Evolutionary conservation across 2,329 filamentous ascomycete species (phyloP), one percentile per base, ranked within the genome.

Genomic region (Calcarisporium arbuscula): DNA sequence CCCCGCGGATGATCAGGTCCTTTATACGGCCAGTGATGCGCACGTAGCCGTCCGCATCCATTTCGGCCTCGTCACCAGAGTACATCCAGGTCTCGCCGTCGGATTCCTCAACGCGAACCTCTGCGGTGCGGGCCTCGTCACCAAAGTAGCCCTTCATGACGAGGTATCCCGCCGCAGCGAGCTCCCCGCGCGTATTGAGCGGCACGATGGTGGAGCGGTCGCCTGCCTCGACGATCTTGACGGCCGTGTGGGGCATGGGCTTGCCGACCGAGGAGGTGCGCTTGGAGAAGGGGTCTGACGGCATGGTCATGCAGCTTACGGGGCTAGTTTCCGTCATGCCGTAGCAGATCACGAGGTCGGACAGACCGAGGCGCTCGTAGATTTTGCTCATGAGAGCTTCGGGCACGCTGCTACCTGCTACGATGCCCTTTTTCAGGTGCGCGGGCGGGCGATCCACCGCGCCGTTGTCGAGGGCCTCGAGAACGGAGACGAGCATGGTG

Each of bases 281-380:
- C 58, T 83, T 84, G 23, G 72, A 72, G 4, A 86, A 65, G 0
- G 85, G 79, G 52, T 95, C 88, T 14, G 74, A 61, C 0, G 85
- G 89, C 0, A 77, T 68, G 0, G 89, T 95, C 88, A 95, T 95
- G 44, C 75, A 77, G 67, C 75, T 69, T 50, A 86, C 83, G 26
- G 83, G 83, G 31, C 70, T 74, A 2, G 89, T 95, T 61, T 95
- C 89, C 2, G 89, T 95, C 88, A 94, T 94, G 41, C 89, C 89
- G 58, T 95, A 96, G 67, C 89, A 95, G 44, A 95, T 95, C 0
- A 89, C 90, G 16, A 96, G 63, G 36, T 94, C 84, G 0, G 72
- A 75, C 14, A 96, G 65, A 31, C 92, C 92, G 8, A 96, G 67
- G 2, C 66, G 70, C 17, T 70, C 70, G 56, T 90, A 83, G 6